These are phyloP conservation scores for Cynara cardunculus DNA, from an alignment of 129 eudicot genomes.

Conservation along the genomic window DNA sequence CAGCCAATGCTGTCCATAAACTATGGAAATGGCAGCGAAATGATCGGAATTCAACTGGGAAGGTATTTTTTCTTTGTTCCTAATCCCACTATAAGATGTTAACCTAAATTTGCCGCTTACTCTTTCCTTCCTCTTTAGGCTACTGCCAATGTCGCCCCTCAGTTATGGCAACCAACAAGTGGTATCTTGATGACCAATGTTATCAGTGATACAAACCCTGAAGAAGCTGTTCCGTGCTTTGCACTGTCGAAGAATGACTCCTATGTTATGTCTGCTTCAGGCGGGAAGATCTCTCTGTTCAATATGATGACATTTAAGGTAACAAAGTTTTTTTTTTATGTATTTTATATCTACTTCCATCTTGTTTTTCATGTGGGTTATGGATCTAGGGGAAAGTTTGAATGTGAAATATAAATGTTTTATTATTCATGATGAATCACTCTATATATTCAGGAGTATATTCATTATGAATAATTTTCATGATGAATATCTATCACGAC, in stretches of 20 bases:
- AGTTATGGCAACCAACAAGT: conserved; percentile 86
- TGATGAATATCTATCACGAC: not conserved
- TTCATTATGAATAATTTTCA: not conserved
- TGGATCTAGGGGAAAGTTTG: not conserved
- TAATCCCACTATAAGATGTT: not conserved
- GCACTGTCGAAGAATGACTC: conserved; percentile 92
- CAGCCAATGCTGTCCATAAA: conserved; percentile 82
- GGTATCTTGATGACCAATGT: conserved; percentile 87
- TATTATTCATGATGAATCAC: not conserved
- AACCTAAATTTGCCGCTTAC: conserved; percentile 4
- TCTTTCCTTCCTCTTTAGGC: conserved; percentile 39
- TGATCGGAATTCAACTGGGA: conserved; percentile 55
- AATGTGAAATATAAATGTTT: not conserved
- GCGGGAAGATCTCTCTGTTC: conserved; percentile 80
- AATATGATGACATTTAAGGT: conserved; percentile 96
- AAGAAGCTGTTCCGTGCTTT: conserved; percentile 83
- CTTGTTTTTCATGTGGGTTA: not conserved
- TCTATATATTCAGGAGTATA: not conserved
- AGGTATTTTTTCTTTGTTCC: conserved; percentile 33
- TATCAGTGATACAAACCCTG: conserved; percentile 61
- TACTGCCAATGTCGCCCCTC: conserved; percentile 57
- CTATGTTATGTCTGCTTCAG: conserved; percentile 89
- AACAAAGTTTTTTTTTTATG: not conserved
- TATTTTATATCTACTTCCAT: not conserved
- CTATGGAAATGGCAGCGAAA: conserved; percentile 80